Percentiles rank a stretch among this genome's conserved stretches.
phyloP scores from a whole-genome alignment of 169 alveolate genomes.

The Perkinsus olseni region DNA sequence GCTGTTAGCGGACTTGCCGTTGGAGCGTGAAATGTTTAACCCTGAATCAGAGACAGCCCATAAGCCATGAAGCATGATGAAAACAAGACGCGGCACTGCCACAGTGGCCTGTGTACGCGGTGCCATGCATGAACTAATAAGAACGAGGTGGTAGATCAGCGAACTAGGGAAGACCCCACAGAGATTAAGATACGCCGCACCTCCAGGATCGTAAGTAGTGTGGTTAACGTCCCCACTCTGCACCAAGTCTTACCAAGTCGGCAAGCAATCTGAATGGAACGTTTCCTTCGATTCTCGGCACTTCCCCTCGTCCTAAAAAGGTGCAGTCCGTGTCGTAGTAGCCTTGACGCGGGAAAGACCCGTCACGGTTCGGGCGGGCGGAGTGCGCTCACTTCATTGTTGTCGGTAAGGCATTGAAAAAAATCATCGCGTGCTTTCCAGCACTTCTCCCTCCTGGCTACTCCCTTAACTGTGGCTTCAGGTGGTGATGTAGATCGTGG shows the following conservation, averaged over 20 bases:
- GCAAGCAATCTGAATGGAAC: neutral
- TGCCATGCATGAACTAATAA: no score
- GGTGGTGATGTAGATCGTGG: neutral
- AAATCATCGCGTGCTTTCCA: neutral
- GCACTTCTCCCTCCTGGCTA: neutral
- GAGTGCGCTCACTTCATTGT: neutral
- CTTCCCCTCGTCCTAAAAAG: neutral
- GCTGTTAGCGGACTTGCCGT: neutral
- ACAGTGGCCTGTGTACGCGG: no score
- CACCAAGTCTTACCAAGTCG: neutral
- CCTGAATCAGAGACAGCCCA: neutral
- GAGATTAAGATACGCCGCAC: no score
- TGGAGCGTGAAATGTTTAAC: neutral
- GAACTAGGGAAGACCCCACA: no score
- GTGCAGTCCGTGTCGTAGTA: no score
- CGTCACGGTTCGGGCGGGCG: neutral
- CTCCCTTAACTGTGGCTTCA: neutral
- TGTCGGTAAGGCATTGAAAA: neutral
- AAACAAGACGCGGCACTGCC: no score
- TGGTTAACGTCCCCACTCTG: no score
- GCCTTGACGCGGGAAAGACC: no score
- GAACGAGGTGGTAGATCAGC: no score
- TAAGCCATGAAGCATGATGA: neutral
- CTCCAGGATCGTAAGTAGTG: no score
- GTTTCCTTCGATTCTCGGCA: neutral